A percentile compares a stretch with the other conserved stretches of the same genome.
These are phyloP conservation scores for Apiospora sp. DNA, from an alignment of 2,329 filamentous ascomycete genomes.

Conservation along the genomic window DNA sequence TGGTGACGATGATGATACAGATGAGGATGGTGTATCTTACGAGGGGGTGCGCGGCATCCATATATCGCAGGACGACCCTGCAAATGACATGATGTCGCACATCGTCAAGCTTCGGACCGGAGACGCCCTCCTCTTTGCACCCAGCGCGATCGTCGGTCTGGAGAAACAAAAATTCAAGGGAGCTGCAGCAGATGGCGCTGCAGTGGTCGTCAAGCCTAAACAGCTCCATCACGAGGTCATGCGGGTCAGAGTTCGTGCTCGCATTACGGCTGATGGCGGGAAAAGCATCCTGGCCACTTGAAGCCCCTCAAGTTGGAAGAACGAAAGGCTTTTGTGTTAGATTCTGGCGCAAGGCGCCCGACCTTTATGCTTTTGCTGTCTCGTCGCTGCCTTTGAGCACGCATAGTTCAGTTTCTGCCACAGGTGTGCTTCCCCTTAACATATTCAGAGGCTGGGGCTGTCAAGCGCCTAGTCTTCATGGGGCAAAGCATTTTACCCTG, in stretches of 20 bases:
- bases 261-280: constrained; percentile 55
- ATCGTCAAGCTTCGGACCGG: constrained; percentile 54
- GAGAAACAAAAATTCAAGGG: constrained; percentile 26
- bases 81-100: constrained; percentile 47
- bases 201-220: constrained; percentile 29
- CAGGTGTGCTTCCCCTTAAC: background rate
- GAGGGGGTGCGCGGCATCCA: constrained; percentile 29
- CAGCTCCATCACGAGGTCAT: constrained; percentile 49
- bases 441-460: background rate
- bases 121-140: constrained; percentile 56
- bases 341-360: background rate
- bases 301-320: background rate
- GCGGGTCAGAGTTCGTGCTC: constrained; percentile 49
- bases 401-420: background rate
- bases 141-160: constrained; percentile 49
- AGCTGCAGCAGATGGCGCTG: constrained; percentile 1
- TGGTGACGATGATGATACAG: background rate
- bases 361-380: background rate
- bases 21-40: constrained; percentile 35
- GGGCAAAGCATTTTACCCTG: background rate
- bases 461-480: background rate
- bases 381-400: background rate
- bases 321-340: background rate
- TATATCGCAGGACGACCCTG: constrained; percentile 29
- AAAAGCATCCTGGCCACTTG: constrained; percentile 51